Base-by-base conservation (phyloP, 306 rosid species). In the Amphicarpaea edgeworthii region DNA sequence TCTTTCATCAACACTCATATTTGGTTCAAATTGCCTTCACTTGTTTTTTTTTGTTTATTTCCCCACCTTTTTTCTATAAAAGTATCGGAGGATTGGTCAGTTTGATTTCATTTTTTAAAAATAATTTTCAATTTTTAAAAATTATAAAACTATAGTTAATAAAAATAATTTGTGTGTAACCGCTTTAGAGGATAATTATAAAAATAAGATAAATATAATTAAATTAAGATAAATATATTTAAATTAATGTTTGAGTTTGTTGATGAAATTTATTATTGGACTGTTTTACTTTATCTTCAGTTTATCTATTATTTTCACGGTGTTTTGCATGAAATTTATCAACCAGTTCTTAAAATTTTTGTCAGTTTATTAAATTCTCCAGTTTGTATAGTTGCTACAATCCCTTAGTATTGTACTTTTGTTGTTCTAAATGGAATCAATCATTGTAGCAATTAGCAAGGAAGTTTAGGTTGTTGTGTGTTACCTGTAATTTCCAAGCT, bases 391-490 rank as follows among this genome's bases (percentile, higher is more conserved):
- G 8, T 59, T 49, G 19, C 55, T 65, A 21, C 42, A 47, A 38
- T 45, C 57, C 74, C 53, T 40, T 50, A 12, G 12, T 38, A 73
- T 12, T 74, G 24, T 49, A 70, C 37, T 57, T 38, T 78, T 53
- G 58, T 40, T 71, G 60, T 57, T 64, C 57, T 9, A 37, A 70
- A 49, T 68, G 19, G 16, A 66, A 66, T 50, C 54, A 37, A 26
- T 30, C 55, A 37, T 7, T 77, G 12, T 45, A 26, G 26, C 21
- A 26, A 14, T 51, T 40, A 6, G 26, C 73, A 40, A 26, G 45
- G 46, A 69, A 81, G 45, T 77, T 65, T 80, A 23, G 46, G 8
- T 75, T 67, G 23, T 28, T 45, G 51, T 69, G 61, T 20, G 20
- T 15, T 15, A 10, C 59, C 63, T 19, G 15, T 41, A 42, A 34